Evolutionary conservation across 2,329 filamentous ascomycete species (phyloP).

Genomic region (Fusarium tanahbumbuense): DNA sequence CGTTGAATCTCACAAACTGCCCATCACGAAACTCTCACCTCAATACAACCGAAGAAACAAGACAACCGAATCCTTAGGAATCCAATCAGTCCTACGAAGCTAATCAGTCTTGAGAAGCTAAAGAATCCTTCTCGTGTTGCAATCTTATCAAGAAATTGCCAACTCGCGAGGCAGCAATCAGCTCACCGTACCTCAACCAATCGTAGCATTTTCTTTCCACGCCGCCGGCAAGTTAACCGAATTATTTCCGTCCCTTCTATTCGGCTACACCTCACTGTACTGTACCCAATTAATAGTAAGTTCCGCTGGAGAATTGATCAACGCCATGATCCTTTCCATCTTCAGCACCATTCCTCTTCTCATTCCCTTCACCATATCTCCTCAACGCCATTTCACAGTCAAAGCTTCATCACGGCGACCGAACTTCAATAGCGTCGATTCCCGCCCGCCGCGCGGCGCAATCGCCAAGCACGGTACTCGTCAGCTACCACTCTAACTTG

Average conservation of each 20-base stretch:
- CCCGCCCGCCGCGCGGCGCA: constrained; percentile 3
- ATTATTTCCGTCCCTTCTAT: not conserved
- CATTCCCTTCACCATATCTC: not conserved
- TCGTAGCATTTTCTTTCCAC: not conserved
- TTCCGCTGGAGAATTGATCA: not conserved
- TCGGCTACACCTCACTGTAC: not conserved
- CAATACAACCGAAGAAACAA: too few relatives aligned
- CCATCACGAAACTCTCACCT: too few relatives aligned
- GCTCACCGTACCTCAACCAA: not conserved
- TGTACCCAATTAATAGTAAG: not conserved
- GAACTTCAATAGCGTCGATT: not conserved
- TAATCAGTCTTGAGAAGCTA: not conserved
- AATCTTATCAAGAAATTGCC: not conserved
- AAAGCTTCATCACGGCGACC: not conserved
- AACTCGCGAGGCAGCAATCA: not conserved
- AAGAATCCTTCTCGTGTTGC: not conserved
- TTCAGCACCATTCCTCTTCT: not conserved
- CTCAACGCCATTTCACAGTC: not conserved
- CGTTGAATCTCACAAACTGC: too few relatives aligned
- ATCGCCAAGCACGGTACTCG: not conserved
- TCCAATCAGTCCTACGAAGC: too few relatives aligned
- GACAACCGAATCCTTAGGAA: too few relatives aligned
- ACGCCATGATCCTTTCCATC: not conserved
- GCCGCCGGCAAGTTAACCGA: not conserved
- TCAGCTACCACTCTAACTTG: not conserved